Evolutionary conservation across 2,329 filamentous ascomycete species (phyloP), one percentile per base, ranked within the genome.

Genomic region (Pseudocercospora vitis): DNA sequence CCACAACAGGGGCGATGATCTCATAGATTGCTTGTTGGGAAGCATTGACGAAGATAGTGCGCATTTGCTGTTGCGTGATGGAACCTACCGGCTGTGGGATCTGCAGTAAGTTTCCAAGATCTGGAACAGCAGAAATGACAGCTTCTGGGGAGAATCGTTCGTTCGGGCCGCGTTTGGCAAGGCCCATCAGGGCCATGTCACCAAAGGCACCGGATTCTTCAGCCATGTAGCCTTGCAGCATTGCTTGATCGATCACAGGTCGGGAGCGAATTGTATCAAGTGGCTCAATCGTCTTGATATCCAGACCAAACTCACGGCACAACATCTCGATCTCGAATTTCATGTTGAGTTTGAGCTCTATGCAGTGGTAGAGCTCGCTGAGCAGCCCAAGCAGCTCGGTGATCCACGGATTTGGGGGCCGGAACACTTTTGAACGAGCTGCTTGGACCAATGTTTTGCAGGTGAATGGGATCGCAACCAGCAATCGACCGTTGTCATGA

Each of bases 311-410:
- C 9, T 91, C 91, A 69, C 95, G 95, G 77, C 91, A 99, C 19
- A 99, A 80, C 21, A 99, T 91, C 72, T 99, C 94, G 53, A 99
- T 97, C 71, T 99, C 94, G 64, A 99, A 99, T 66, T 97, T 99
- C 48, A 96, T 85, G 63, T 97, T 97, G 31, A 99, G 81, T 71
- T 97, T 97, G 52, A 99, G 77, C 64, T 96, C 92, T 11, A 89
- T 90, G 65, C 88, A 88, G 66, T 96, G 87, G 67, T 99, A 99
- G 3, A 99, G 80, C 68, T 99, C 95, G 64, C 96, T 89, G 29
- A 99, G 80, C 6, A 97, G 78, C 59, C 89, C 83, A 51, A 99
- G 84, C 50, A 99, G 94, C 65, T 99, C 94, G 88, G 96, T 95
- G 39, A 96, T 73, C 94, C 94, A 99, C 1, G 94, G 94, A 65